Base-by-base conservation (phyloP, 352 stramenopile species). In the Phytopythium boreale region DNA sequence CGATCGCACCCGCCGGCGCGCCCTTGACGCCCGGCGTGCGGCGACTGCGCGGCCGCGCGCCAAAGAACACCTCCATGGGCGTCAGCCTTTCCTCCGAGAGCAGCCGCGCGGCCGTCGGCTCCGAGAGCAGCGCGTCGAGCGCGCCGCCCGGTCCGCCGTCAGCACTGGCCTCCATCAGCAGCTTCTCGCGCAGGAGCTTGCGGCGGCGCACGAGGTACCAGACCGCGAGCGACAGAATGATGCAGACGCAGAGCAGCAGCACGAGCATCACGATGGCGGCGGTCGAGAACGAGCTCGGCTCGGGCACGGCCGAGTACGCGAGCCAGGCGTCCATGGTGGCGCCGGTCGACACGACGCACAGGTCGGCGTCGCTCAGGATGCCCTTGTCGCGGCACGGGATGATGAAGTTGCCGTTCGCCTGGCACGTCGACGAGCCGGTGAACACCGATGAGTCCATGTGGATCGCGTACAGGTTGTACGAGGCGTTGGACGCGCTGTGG, bases 281-380 rank as follows among this genome's bases (percentile, higher is more conserved):
- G 9, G 77, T 83, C 27, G 83, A 89, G 47, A 92, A 88, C 12
- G 75, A 76, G 41, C 63, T 74, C 0, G 70, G 60, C 3, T 65
- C 69, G 0, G 79, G 77, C 27, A 70, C 56, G 1, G 79, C 70
- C 29, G 69, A n/a, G 37, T 81, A 62, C 34, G 71, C 66, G 20
- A 90, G 79, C 83, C 83, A 92, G 36, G 77, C 80, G 58, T 89
- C 78, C 58, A 90, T 81, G 0, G 76, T 68, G 34, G 73, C 46
- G 27, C 80, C 74, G 5, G 63, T 27, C 12, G 66, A 58, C 1
- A 73, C 66, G 7, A 60, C 55, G 49, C 83, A 92, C 24, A 89
- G 44, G 50, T 84, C 71, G 17, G 75, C 71, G 59, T 92, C 80
- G 15, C 50, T 70, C 22, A 65, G 60, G 12, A 39, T 64, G 56